Percentiles rank a stretch among this genome's conserved stretches.
These are phyloP conservation scores for Suhomyces panamericanus DNA, from an alignment of 1,139 yeast species.

Conservation along the genomic window DNA sequence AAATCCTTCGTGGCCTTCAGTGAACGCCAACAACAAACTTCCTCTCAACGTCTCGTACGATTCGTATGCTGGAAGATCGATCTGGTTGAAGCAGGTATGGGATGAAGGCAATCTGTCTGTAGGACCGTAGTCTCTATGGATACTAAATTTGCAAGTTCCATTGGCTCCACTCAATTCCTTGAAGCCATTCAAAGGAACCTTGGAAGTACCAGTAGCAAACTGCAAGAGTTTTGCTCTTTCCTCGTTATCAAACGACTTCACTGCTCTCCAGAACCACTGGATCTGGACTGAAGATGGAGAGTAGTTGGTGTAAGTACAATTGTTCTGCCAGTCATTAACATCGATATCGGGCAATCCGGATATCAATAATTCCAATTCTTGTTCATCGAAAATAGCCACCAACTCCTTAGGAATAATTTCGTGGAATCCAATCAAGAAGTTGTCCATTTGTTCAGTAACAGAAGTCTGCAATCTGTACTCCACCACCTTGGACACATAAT, in stretches of 20 bases:
- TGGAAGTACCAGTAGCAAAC: slow-evolving; percentile 96
- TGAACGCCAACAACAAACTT: slow-evolving; percentile 77
- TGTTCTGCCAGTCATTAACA: slow-evolving; percentile 92
- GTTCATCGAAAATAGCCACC: slow-evolving; percentile 89
- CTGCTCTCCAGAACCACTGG: slow-evolving; percentile 99
- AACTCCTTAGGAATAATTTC: slow-evolving; percentile 88
- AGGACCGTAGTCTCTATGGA: slow-evolving; percentile 86
- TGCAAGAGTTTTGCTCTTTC: slow-evolving; percentile 92
- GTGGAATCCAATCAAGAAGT: slow-evolving; percentile 84
- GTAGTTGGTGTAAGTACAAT: slow-evolving; percentile 81
- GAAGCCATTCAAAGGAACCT: slow-evolving; percentile 94
- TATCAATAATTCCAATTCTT: slow-evolving; percentile 87
- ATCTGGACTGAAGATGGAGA: slow-evolving; percentile 83
- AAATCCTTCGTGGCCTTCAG: slow-evolving; percentile 96
- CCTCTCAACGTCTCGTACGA: slow-evolving; percentile 83
- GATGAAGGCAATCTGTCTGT: slow-evolving; percentile 90
- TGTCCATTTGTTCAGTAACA: slow-evolving; percentile 84
- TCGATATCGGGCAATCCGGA: slow-evolving; percentile 97
- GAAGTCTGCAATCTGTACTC: slow-evolving; percentile 84
- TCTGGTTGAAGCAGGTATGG: slow-evolving; percentile 94
- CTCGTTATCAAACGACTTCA: slow-evolving; percentile 88
- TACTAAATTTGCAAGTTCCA: slow-evolving; percentile 83
- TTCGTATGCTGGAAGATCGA: slow-evolving; percentile 91
- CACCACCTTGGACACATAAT: slow-evolving; percentile 81
- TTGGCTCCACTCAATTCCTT: slow-evolving; percentile 86